Base-by-base conservation (phyloP, 192 early-diverging fungal genomes). In the Linnemannia hyalina region DNA sequence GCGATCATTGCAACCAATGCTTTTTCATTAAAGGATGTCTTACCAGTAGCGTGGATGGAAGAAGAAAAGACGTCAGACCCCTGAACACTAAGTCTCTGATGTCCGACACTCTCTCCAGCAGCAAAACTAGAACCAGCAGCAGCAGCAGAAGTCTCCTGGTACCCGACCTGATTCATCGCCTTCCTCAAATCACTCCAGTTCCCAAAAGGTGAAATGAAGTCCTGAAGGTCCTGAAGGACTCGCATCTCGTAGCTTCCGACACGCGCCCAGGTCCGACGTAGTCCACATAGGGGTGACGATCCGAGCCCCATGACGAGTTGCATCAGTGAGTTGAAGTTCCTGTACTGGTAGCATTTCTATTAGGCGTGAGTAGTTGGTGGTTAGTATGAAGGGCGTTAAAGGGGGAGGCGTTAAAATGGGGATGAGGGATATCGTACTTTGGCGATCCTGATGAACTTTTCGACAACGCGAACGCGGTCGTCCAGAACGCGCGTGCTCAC, bases 401-500 rank as follows among this genome's bases (percentile, higher is more conserved):
- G 1, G 49, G 18, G 4, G 29, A 4, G 26, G 54, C 4, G 41
- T 3, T 5, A 10, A 4, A 20, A 5, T 15, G 18, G 60, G 5
- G 41, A 18, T 23, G 8, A 8, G 16, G 10, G 29, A 16, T 3
- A 35, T 36, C 47, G 36, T 81, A 92, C 91, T 83, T 91, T 89
- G 15, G 93, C 93, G 36, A 94, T 88, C 32, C 91, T 77, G 54
- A 94, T 94, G 42, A 94, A 93, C 42, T 94, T 93, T 75, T 93
- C 93, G 47, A 94, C 90, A 0, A 93, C 90, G 38, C 83, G 80
- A 6, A 89, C 91, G 15, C 93, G 90, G n/a, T 89, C 82, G 9
- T 91, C 91, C 18, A 89, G 44, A 26, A 80, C 60, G 15, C 42
- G 73, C 4, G 90, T 89, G n/a, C 80, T 55, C 8, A 94, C 85